Evolutionary conservation across 2,329 filamentous ascomycete genomes (phyloP), one percentile per base, ranked within the genome.

Genomic region (Stachybotrys chartarum): DNA sequence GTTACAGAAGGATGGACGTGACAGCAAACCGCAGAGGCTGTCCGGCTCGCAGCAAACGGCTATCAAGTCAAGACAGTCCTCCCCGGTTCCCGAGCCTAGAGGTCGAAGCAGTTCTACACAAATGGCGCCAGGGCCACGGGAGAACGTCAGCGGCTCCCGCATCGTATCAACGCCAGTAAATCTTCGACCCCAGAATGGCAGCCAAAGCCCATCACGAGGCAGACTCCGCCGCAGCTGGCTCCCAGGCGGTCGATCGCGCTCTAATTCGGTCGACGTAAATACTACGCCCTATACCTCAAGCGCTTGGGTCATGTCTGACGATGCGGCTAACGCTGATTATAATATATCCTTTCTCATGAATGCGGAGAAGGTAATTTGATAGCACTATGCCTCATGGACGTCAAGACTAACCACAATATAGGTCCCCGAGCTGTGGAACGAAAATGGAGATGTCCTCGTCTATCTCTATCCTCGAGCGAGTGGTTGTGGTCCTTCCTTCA

Each of bases 361-460:
- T 48, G 79, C 76, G 18, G 81, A 86, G 61, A 83, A 80, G 72
- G 80, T 83, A 64, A 60, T 63, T 56, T 63, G 18, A 14, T 35
- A 46, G 35, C 14, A 14, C 35, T 14, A 42, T 54, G n/a, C 55
- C 51, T 44, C n/a, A 54, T 53, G 45, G 54, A 24, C 59, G 58
- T 39, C 35, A 58, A 53, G 55, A 48, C 53, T 60, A 59, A 59
- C 63, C 56, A 4, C 48, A 56, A 49, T 46, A 12, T 51, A 85
- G 82, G 80, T 87, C 5, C 82, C 84, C 1, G 85, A 87, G 66
- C 68, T 88, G 18, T 87, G 85, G 85, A 81, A 84, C 59, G 82
- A 86, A 54, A 71, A 68, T 53, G 83, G 81, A 45, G 78, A 78
- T 57, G 76, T 85, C 30, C 72, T 76, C 52, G 76, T 88, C 18